Evolutionary conservation across 2,329 filamentous ascomycete species (phyloP).

Genomic region (Eutypa lata): DNA sequence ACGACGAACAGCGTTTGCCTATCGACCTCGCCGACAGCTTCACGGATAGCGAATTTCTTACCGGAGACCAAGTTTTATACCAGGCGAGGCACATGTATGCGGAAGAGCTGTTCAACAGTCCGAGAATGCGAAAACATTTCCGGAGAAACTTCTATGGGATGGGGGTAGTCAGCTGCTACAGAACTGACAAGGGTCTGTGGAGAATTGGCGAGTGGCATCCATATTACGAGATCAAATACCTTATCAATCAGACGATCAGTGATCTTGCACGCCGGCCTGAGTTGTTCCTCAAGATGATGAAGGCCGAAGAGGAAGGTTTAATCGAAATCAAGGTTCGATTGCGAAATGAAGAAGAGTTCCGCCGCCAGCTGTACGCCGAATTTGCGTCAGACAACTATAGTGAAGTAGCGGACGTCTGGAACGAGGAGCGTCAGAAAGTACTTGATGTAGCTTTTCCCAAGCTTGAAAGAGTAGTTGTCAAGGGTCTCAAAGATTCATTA

Average conservation of each 20-base stretch:
- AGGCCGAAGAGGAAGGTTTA: constrained; percentile 89
- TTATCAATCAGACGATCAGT: constrained; percentile 81
- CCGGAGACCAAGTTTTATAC: constrained; percentile 69
- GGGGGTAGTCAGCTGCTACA: constrained; percentile 79
- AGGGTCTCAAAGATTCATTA: constrained; percentile 91
- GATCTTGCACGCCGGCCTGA: constrained; percentile 83
- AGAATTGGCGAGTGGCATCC: constrained; percentile 94
- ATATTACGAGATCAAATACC: constrained; percentile 97
- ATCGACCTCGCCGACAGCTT: constrained; percentile 84
- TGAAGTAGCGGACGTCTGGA: constrained; percentile 93
- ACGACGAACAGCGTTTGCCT: constrained; percentile 77
- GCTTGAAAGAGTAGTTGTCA: constrained; percentile 78
- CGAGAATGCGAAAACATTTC: constrained; percentile 85
- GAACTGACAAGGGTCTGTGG: constrained; percentile 90
- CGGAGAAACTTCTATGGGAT: constrained; percentile 79
- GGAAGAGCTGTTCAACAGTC: constrained; percentile 85
- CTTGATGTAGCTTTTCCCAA: constrained; percentile 78
- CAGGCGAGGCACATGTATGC: constrained; percentile 85
- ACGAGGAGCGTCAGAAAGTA: constrained; percentile 79
- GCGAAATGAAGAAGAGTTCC: constrained; percentile 73
- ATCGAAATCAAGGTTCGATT: constrained; percentile 81
- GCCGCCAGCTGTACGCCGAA: constrained; percentile 71
- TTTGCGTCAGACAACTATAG: constrained; percentile 96
- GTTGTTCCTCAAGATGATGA: constrained; percentile 94
- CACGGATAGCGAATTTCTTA: constrained; percentile 69